A percentile compares a stretch with the other conserved stretches of the same genome.
Conservation (phyloP, 225 moss, liverwort and hornwort species). For the Thuidium tamariscinum region DNA sequence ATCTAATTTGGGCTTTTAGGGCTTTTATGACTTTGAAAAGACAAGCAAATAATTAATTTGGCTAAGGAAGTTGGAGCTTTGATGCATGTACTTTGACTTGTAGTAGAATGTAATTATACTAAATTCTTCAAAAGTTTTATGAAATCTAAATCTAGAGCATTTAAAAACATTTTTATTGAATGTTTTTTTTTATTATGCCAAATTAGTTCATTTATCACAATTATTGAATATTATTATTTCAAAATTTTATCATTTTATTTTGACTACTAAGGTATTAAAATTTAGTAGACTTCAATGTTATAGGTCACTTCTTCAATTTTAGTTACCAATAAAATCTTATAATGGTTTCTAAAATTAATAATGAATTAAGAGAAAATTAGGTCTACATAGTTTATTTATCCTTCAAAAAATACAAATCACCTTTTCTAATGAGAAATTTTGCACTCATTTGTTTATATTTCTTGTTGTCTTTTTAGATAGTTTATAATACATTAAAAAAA, state of each 20-base stretch:
- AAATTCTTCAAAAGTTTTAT: background rate
- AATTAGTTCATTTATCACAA: background rate
- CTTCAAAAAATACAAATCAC: background rate
- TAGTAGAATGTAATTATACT: background rate
- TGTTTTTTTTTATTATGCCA: background rate
- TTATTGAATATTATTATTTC: background rate
- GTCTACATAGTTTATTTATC: rapidly evolving
- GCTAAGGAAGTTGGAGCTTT: background rate
- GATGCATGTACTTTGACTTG: background rate
- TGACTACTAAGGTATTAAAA: background rate
- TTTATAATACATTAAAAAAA: background rate
- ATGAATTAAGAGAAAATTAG: too few relatives aligned
- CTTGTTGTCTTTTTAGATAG: rapidly evolving
- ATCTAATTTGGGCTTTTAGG: too few relatives aligned
- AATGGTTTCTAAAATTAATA: background rate
- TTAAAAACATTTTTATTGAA: rapidly evolving
- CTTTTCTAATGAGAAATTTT: too few relatives aligned
- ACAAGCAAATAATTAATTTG: background rate
- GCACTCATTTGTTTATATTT: background rate
- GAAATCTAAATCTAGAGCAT: background rate
- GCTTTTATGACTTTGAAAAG: background rate
- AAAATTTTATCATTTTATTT: background rate
- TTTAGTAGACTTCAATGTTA: background rate
- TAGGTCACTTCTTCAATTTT: rapidly evolving
- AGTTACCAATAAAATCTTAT: rapidly evolving